Percentiles rank a stretch among this genome's conserved stretches.
Evolutionary conservation across 345 rosid genomes (phyloP).

Genomic region (Hibiscus tridactylites): DNA sequence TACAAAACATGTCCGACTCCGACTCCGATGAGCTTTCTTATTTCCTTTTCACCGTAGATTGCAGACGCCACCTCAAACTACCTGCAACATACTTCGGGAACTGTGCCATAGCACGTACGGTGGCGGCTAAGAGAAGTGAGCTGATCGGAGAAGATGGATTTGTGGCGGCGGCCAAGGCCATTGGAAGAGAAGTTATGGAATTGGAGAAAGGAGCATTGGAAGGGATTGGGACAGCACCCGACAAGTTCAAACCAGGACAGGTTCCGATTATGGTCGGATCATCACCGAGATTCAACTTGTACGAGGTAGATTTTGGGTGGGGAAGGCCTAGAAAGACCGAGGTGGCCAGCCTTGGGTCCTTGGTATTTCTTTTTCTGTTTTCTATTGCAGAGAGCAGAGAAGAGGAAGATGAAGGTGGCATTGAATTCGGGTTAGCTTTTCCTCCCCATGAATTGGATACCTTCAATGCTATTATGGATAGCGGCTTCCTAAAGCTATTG

Average conservation of each 20-base stretch:
- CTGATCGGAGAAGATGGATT: conserved; percentile 22
- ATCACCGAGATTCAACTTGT: conserved; percentile 33
- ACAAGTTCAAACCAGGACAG: conserved; percentile 12
- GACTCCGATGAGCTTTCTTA: neutral
- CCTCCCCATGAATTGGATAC: neutral
- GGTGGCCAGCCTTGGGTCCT: conserved; percentile 17
- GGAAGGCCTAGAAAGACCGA: conserved; percentile 35
- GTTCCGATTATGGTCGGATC: neutral
- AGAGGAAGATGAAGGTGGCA: conserved; percentile 19
- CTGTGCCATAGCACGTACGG: conserved; percentile 7
- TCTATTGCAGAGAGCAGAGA: conserved; percentile 18
- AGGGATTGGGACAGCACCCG: conserved; percentile 23
- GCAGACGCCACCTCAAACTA: neutral
- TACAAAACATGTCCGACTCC: neutral
- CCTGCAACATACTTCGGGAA: conserved; percentile 31
- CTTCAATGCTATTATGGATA: neutral
- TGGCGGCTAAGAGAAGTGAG: neutral
- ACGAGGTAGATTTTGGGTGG: conserved; percentile 40
- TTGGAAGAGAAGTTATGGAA: conserved; percentile 25
- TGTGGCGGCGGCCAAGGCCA: conserved; percentile 21
- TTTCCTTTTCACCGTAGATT: neutral
- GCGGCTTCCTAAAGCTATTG: neutral
- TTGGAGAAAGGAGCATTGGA: neutral
- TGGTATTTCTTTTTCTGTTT: conserved; percentile 11
- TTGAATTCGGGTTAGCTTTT: conserved; percentile 35